These are phyloP conservation scores for Calonectria fujianensis DNA, from an alignment of 2,329 filamentous ascomycete genomes.

Conservation along the genomic window DNA sequence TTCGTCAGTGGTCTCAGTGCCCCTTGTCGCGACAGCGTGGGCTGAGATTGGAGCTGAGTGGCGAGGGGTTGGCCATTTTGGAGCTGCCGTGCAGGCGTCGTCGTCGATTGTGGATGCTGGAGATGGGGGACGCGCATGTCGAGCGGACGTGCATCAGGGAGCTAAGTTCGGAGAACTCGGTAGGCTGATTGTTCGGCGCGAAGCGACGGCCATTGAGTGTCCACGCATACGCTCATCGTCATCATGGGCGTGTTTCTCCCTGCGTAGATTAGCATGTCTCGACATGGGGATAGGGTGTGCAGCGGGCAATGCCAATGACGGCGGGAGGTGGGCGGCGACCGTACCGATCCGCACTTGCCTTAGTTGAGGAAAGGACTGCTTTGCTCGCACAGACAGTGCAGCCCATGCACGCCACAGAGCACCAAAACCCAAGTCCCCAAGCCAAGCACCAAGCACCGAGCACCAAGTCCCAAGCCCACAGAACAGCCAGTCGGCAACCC, in stretches of 20 bases:
- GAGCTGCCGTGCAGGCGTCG: slow-evolving; percentile 44
- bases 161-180: slow-evolving; percentile 9
- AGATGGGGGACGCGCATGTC: slow-evolving; percentile 31
- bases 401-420: slow-evolving; percentile 26
- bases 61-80: slow-evolving; percentile 49
- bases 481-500: not conserved
- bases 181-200: slow-evolving; percentile 31
- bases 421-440: not conserved
- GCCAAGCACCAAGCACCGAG: not conserved
- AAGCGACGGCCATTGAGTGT: slow-evolving; percentile 29
- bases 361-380: slow-evolving; percentile 9
- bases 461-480: not conserved
- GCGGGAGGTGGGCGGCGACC: slow-evolving; percentile 39
- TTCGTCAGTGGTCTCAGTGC: slow-evolving; percentile 39
- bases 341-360: slow-evolving; percentile 36
- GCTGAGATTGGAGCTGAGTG: slow-evolving; percentile 55
- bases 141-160: slow-evolving; percentile 23
- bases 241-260: slow-evolving; percentile 21
- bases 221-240: slow-evolving; percentile 22
- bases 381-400: slow-evolving; percentile 28
- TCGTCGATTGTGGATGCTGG: slow-evolving; percentile 36
- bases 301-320: not conserved
- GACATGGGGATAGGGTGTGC: slow-evolving; percentile 13
- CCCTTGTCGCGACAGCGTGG: slow-evolving; percentile 52
- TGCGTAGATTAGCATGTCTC: slow-evolving; percentile 24